Evolutionary conservation across 306 rosid species (phyloP), one percentile per base, ranked within the genome.

Genomic region (Calophaca sinica): DNA sequence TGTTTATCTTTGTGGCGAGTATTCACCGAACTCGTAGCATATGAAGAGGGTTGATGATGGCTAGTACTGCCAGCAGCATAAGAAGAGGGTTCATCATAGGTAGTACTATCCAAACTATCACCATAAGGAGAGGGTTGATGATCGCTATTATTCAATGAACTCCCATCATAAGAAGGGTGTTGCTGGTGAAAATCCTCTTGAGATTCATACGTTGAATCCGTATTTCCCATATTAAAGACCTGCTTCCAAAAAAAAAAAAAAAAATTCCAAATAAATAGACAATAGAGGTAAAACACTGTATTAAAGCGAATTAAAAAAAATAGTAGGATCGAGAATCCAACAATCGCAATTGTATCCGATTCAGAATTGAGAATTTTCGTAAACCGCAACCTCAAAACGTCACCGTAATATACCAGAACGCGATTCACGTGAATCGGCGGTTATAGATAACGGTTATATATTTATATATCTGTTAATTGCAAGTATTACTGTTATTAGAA

Each of bases 141-240:
- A 58, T 72, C 20, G 29, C 50, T 72, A 49, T 15, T 2, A 42
- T 66, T 57, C 55, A 63, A 32, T 12, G 84, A 75, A 64, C 76
- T 79, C 29, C 76, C 72, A 79, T 65, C 66, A 70, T 75, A 70
- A 49, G 63, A 70, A 46, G 83, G 75, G 38, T 52, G 10, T 11
- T 74, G 83, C 6, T 53, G 78, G 59, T 51, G 46, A 81, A 77
- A 33, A 64, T 77, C 59, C 39, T 80, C 83, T 11, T 57, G 62
- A 67, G 88, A 36, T 76, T 81, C 78, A 83, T 68, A 46, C 61
- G 36, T 42, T 59, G 93, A 91, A 51, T 89, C 97, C 7, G 84
- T 44, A 68, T 91, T 91, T 15, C 97, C 97, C 97, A 91, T 89
- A 20, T 62, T 70, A 65, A 72, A 70, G 68, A 32, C 80, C 75